Percentiles rank a stretch among this genome's conserved stretches.
Conservation (phyloP, 306 rosid genomes). For the Betula pendula region DNA sequence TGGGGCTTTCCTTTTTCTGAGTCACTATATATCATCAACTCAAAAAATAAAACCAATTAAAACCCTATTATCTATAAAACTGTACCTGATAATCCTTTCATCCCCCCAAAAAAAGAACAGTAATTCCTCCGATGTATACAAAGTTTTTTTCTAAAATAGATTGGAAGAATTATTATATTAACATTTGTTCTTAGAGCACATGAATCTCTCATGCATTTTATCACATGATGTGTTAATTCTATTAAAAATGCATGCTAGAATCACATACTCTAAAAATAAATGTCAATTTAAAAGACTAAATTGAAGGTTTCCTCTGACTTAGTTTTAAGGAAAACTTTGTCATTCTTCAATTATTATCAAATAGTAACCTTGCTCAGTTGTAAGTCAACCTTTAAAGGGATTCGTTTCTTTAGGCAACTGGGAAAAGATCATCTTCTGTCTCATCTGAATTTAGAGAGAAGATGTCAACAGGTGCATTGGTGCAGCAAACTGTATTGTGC, state of each 20-base stretch:
- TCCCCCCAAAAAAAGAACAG: not conserved
- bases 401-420: slow-evolving; percentile 37
- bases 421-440: slow-evolving; percentile 40
- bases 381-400: not conserved
- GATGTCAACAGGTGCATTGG: slow-evolving; percentile 82
- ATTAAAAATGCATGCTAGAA: no score
- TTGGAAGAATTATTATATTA: no score
- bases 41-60: not conserved
- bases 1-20: not conserved
- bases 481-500: slow-evolving; percentile 47
- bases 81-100: not conserved
- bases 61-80: not conserved
- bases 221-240: no score
- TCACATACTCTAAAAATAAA: no score
- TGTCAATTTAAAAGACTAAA: no score
- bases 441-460: slow-evolving; percentile 59
- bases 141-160: no score
- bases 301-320: no score
- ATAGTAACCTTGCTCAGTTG: not conserved
- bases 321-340: no score
- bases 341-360: not conserved
- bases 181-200: no score
- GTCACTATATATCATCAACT: not conserved
- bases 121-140: no score
- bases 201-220: no score